Base-by-base conservation (phyloP, 495 filamentous ascomycete species). In the Penicillium verhagenii region DNA sequence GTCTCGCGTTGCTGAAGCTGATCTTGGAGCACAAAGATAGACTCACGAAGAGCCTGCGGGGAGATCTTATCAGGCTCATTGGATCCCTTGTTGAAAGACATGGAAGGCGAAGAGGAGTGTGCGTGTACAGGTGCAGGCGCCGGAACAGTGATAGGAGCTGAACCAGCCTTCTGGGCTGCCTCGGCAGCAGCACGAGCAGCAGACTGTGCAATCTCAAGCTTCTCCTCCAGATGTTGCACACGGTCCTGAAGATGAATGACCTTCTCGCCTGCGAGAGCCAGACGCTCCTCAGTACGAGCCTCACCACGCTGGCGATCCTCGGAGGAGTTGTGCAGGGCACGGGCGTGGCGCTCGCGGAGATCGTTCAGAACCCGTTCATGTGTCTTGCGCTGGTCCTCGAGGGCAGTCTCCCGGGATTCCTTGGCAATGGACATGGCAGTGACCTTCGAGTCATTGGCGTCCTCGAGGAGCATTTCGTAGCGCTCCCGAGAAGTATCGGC, bases 1-100 rank as follows among this genome's bases (percentile, higher is more conserved):
- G 83, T 80, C 72, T 97, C 94, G 51, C 94, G 92, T 63, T 93
- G 90, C 64, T 97, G 93, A 40, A 98, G 82, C 64, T 98, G 94
- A 67, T 96, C 92, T 68, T 97, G 95, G 24, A 98, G 81, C 19
- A 96, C 94, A 64, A 95, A 80, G 64, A 98, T 96, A 6, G 93
- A 96, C 71, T 98, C 95, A 21, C 94, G 87, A 31, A 98, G 82
- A 10, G 94, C 94, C 69, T 96, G 91, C 6, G 92, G 90, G 13
- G 91, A 96, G 49, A 95, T 89, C 77, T 89, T 94, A 64, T 94
- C 89, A 0, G 90, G 89, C 20, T 83, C 69, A 19, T 82, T 76
- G 39, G 85, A 78, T 45, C 61, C 70, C 62, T 73, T 63, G 51
- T 50, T 66, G 60, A 67, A 70, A 9, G 74, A 68, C 60, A 78